These are phyloP conservation scores for Dryas integrifolia DNA, from an alignment of 331 rosid species.

Conservation along the genomic window DNA sequence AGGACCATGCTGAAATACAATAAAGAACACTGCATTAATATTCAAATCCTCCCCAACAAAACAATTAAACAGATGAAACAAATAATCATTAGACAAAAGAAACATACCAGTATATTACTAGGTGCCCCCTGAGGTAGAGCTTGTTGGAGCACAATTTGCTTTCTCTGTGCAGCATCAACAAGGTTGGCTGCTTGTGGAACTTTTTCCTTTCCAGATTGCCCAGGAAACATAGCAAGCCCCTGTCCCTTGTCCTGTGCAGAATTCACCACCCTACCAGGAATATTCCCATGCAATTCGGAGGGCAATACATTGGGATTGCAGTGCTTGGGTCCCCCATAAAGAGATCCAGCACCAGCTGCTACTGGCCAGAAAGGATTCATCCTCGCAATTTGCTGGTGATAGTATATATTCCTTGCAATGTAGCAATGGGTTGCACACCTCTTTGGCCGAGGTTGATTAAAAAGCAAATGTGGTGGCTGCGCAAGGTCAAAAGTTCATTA, in stretches of 20 bases:
- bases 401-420: slow-evolving; percentile 71
- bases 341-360: slow-evolving; percentile 73
- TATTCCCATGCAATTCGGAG: slow-evolving; percentile 57
- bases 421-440: slow-evolving; percentile 89
- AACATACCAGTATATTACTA: slow-evolving; percentile 69
- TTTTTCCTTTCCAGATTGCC: slow-evolving; percentile 68
- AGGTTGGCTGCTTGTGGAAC: slow-evolving; percentile 47
- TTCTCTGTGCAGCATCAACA: slow-evolving; percentile 61
- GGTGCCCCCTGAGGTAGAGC: slow-evolving; percentile 82
- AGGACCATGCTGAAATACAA: slow-evolving; percentile 74
- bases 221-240: slow-evolving; percentile 51
- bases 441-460: slow-evolving; percentile 78
- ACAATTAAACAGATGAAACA: neutral
- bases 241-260: slow-evolving; percentile 74
- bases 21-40: neutral
- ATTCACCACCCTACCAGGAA: slow-evolving; percentile 43
- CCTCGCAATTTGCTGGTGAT: slow-evolving; percentile 77
- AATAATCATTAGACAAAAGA: neutral
- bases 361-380: slow-evolving; percentile 92
- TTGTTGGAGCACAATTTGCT: slow-evolving; percentile 77
- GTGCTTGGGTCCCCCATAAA: slow-evolving; percentile 65
- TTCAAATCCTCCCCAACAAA: neutral
- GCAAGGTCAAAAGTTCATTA: slow-evolving; percentile 4
- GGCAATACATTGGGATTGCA: slow-evolving; percentile 56
- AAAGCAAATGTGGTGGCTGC: slow-evolving; percentile 72